Base-by-base conservation (phyloP, 179 eudicot genomes). In the Patellifolia procumbens region DNA sequence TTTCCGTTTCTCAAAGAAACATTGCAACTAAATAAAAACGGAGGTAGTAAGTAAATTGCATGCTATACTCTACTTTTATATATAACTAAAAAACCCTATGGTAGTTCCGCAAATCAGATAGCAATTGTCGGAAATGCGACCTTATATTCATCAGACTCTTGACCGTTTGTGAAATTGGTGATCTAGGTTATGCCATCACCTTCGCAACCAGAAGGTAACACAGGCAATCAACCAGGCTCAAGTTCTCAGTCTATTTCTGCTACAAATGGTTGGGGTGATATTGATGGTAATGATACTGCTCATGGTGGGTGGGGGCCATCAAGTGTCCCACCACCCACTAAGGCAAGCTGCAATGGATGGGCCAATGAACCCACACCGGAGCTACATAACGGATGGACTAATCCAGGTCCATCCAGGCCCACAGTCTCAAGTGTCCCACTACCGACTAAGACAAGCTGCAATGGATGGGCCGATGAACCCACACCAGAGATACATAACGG, bases 391-490 rank as follows among this genome's bases (percentile, higher is more conserved):
- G 89, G 89, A 19, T 86, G 87, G 89, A 73, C 63, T 26, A 68
- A 58, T 32, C 6, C 81, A 70, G 60, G 62, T 24, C 52, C 87
- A 37, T 34, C 79, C 73, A 70, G 55, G 59, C 80, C 58, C 66
- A 19, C 46, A 9, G 43, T 49, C 15, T 78, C 88, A 35, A 73
- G 70, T 70, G 63, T 46, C 48, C 81, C 81, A 6, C 53, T 82
- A 24, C 70, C 81, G 69, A 68, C 81, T 16, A 73, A 76, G 24
- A 74, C 85, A 35, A 79, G 80, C 80, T 64, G 49, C 75, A 76
- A 79, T 56, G 85, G 85, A 28, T 86, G 85, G 88, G 80, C 78
- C 7, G 68, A 82, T 72, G 80, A 79, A 37, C 80, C 85, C 61
- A 24, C 73, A 43, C 29, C 46, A 12, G 81, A 78, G 49, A 80